These are phyloP conservation scores for Sarocladiaceae sp. DNA, from an alignment of 2,329 filamentous ascomycete species.

Conservation along the genomic window DNA sequence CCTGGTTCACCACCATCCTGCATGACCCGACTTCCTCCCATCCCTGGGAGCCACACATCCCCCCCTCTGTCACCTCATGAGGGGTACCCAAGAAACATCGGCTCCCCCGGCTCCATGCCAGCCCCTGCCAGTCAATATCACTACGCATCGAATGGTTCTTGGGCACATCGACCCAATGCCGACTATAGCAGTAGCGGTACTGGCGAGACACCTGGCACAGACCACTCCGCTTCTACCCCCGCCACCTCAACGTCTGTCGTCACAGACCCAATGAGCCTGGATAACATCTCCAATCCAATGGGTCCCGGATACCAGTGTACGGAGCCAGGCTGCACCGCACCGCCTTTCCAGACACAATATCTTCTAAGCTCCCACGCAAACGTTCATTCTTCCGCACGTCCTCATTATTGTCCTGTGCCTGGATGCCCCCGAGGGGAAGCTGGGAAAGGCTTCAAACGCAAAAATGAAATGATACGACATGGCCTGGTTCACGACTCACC, in stretches of 20 bases:
- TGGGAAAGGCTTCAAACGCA: conserved; percentile 64
- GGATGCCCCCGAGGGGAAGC: conserved; percentile 57
- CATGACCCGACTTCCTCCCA: conserved; percentile 24
- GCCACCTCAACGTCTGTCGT: conserved; percentile 30
- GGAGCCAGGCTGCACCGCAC: conserved; percentile 58
- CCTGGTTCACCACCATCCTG: conserved; percentile 28
- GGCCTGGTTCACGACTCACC: conserved; percentile 91
- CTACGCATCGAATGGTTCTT: conserved; percentile 25
- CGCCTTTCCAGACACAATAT: conserved; percentile 71
- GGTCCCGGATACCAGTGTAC: conserved; percentile 52
- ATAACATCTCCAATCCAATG: conserved; percentile 47
- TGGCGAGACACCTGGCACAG: conserved; percentile 40
- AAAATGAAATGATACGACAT: conserved; percentile 68
- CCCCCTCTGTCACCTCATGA: conserved; percentile 47
- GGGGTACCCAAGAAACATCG: conserved; percentile 35
- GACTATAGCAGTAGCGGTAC: conserved; percentile 37
- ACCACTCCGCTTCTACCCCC: conserved; percentile 37
- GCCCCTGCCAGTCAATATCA: conserved; percentile 30
- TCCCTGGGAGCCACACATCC: conserved; percentile 25
- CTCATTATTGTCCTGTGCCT: conserved; percentile 59
- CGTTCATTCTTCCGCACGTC: conserved; percentile 59
- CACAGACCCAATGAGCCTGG: conserved; percentile 52
- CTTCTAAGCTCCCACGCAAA: conserved; percentile 75
- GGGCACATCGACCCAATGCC: conserved; percentile 27
- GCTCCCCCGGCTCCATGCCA: conserved; percentile 40